A percentile compares a stretch with the other conserved stretches of the same genome.
These are phyloP conservation scores for Pythium monospermum DNA, from an alignment of 352 stramenopile genomes.

Conservation along the genomic window DNA sequence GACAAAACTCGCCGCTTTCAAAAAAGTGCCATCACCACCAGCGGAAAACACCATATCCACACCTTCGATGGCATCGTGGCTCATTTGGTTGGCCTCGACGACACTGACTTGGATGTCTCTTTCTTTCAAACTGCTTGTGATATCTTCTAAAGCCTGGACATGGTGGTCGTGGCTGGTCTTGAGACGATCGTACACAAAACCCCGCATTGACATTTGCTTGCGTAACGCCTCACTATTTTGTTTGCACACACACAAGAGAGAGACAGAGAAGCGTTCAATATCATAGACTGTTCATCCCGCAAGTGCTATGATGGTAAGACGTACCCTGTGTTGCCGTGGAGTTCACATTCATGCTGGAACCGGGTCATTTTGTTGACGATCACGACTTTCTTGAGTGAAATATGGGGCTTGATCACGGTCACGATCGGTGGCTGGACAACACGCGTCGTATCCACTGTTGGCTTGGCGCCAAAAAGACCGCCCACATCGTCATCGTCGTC, in stretches of 20 bases:
- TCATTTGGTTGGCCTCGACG: constrained; percentile 75
- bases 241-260: neutral
- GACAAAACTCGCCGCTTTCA: constrained; percentile 84
- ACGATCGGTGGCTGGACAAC: constrained; percentile 37
- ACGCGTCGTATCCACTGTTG: constrained; percentile 3
- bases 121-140: constrained; percentile 72
- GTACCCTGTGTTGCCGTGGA: constrained; percentile 77
- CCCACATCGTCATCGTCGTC: constrained; percentile 5
- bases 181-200: constrained; percentile 82
- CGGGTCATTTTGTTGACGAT: constrained; percentile 87
- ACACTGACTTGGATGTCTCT: constrained; percentile 62
- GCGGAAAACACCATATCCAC: constrained; percentile 86
- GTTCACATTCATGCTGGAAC: constrained; percentile 80
- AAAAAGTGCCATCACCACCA: constrained; percentile 80
- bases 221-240: constrained; percentile 63
- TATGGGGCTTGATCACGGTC: constrained; percentile 34
- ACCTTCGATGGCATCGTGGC: constrained; percentile 67
- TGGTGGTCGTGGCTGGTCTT: constrained; percentile 86
- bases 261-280: no score
- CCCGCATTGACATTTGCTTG: constrained; percentile 89
- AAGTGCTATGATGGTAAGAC: no score
- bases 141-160: constrained; percentile 79
- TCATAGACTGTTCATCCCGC: no score
- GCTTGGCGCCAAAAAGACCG: neutral
- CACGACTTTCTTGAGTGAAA: constrained; percentile 78